Base-by-base conservation (phyloP, 345 rosid species). In the Salix viminalis region DNA sequence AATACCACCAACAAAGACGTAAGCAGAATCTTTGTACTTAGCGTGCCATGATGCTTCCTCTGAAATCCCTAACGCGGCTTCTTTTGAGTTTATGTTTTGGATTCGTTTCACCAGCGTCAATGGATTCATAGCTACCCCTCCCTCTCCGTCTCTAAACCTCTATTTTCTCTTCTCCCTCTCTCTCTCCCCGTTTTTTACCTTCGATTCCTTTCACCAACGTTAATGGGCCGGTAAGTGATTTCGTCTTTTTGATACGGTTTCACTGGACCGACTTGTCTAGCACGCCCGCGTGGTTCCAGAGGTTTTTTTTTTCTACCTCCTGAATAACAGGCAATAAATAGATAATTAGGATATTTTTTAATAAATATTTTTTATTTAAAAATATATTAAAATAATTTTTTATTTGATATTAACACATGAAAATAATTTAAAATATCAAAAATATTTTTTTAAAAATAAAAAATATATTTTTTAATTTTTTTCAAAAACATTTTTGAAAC, bases 31-130 rank as follows among this genome's bases (percentile, higher is more conserved):
- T 81, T 89, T 96, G 88, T 91, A 96, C 86, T 88, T 92, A 78
- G 97, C 90, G 60, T 96, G 99, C 99, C 98, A 96, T 6, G 96
- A 96, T 0, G 98, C 99, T 0, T 86, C 94, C 19, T 91, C 96
- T 1, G 98, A 91, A 1, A 96, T 85, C 37, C 99, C 98, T 30
- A 96, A 80, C 64, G 89, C 86, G 7, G 96, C 88, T 83, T 91
- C 99, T 77, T 84, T 91, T 1, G 93, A 84, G 76, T 85, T 95
- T 68, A 93, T 87, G 77, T 83, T 87, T 82, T 95, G 98, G 14
- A 90, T 87, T 75, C 90, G 85, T 80, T 91, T 95, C 84, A 95
- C 97, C 56, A 86, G 80, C 64, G 97, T 95, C 39, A 95, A 79
- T 5, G 97, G 99, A 86, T 91, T 91, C 99, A 95, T 92, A 24